Evolutionary conservation across 2,329 filamentous ascomycete genomes (phyloP), one percentile per base, ranked within the genome.

Genomic region (Ascochyta viciae-villosae): DNA sequence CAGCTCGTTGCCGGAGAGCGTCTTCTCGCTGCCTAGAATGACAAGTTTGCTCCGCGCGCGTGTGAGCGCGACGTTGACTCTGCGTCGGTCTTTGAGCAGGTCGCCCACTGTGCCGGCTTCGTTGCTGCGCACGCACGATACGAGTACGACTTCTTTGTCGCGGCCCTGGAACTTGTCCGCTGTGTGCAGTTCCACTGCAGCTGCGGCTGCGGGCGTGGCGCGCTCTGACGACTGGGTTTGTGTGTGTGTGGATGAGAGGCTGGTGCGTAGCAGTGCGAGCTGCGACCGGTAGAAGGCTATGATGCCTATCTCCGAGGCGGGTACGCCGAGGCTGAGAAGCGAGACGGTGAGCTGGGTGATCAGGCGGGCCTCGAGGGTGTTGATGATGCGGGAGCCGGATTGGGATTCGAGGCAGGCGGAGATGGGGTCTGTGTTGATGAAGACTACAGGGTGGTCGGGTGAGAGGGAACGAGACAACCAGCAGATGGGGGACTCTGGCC

Each of bases 221-320:
- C 65, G 65, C 31, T 85, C 84, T 0, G 81, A 77, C 0, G 81
- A 78, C 40, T 65, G 77, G 42, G 64, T 76, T 61, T 57, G 74
- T 53, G 10, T 82, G 72, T 19, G 81, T 73, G 64, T 82, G 76
- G 38, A 80, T 29, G 86, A 85, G 31, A 96, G 84, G 10, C 82
- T 83, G 58, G 93, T 86, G 62, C 91, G 90, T 1, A 99, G 82
- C 2, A 96, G 81, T 0, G 91, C 88, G 1, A 99, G 86, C 75
- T 99, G 95, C 6, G 90, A 93, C 55, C 95, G 90, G 76, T 99
- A 99, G 76, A 97, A 92, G 15, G 95, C 97, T 80, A 99, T 97
- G 63, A 99, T 89, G 42, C 95, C 95, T 53, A 99, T 92, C 48
- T 94, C 89, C 0, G 80, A 79, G 0, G 89, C 83, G 0, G 90